Evolutionary conservation across 176 grass and related monocot species (phyloP).

Genomic region (Eremochloa ophiuroides): DNA sequence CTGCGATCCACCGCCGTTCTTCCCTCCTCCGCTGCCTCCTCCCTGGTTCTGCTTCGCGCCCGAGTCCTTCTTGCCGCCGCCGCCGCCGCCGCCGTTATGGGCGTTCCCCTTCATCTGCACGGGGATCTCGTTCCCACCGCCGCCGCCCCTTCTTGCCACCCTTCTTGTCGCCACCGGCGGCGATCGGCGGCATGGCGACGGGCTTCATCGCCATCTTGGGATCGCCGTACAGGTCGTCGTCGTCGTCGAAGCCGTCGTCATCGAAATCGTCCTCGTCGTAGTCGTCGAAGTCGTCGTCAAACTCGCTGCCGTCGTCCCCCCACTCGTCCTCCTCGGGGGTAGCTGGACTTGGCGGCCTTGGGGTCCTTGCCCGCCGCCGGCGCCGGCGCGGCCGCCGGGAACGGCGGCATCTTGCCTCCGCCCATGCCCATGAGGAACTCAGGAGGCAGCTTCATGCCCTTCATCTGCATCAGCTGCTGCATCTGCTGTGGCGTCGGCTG

Average conservation of each 20-base stretch:
- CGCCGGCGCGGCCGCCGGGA: constrained; percentile 3
- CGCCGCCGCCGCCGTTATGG: constrained; percentile 26
- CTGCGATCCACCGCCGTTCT: constrained; percentile 30
- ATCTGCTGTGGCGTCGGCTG: constrained; percentile 52
- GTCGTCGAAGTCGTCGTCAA: constrained; percentile 54
- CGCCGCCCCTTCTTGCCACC: constrained; percentile 42
- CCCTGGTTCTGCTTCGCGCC: constrained; percentile 55
- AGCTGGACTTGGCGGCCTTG: constrained; percentile 34
- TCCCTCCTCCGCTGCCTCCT: constrained; percentile 37
- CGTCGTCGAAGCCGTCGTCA: constrained; percentile 56
- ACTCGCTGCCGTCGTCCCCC: constrained; percentile 46
- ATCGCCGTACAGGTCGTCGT: constrained; percentile 58
- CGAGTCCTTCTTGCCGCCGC: constrained; percentile 55
- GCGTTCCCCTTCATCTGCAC: constrained; percentile 54
- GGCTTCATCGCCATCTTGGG: constrained; percentile 62
- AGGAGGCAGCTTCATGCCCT: constrained; percentile 58
- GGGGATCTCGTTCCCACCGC: constrained; percentile 37
- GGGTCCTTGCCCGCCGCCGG: constrained; percentile 25
- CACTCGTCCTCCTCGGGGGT: constrained; percentile 45
- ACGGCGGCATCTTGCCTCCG: constrained; percentile 44
- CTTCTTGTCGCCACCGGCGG: constrained; percentile 42
- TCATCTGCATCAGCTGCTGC: constrained; percentile 64
- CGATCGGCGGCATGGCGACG: constrained; percentile 2
- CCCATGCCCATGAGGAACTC: constrained; percentile 41
- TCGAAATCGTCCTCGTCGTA: constrained; percentile 44